Evolutionary conservation across 441 rosid genomes (phyloP).

Genomic region (Jatropha multifida): DNA sequence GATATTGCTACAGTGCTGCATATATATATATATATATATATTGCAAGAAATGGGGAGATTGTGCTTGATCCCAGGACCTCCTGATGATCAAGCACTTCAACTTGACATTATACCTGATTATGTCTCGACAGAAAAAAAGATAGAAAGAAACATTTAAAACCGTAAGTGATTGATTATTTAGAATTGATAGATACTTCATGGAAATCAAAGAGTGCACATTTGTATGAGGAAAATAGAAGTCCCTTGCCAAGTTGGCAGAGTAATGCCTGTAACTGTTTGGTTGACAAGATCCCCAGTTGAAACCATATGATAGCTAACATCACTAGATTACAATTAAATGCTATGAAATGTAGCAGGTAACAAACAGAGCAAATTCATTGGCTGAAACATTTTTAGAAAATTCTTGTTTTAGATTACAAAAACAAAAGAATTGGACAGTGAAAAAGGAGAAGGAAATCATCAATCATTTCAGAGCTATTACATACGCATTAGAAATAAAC

Average conservation of each 20-base stretch:
- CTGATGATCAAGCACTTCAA: not conserved
- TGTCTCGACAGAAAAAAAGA: not conserved
- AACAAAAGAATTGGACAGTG: not conserved
- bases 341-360: not conserved
- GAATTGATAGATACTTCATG: not conserved
- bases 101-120: not conserved
- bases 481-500: not conserved
- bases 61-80: too few species aligned
- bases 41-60: too few species aligned
- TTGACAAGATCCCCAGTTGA: not conserved
- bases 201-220: not conserved
- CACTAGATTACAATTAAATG: too few species aligned
- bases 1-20: too few species aligned
- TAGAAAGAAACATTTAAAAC: not conserved
- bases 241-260: not conserved
- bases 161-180: too few species aligned
- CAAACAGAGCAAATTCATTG: not conserved
- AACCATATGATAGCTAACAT: not conserved
- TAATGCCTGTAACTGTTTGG: not conserved
- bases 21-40: too few species aligned
- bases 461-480: slow-evolving; percentile 1
- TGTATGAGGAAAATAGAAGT: not conserved
- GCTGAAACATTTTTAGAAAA: not conserved
- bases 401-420: not conserved
- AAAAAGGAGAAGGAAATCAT: not conserved